Percentiles rank a stretch among this genome's conserved stretches.
phyloP scores from a whole-genome alignment of 192 early-diverging fungal genomes.

The Backusella sp. region DNA sequence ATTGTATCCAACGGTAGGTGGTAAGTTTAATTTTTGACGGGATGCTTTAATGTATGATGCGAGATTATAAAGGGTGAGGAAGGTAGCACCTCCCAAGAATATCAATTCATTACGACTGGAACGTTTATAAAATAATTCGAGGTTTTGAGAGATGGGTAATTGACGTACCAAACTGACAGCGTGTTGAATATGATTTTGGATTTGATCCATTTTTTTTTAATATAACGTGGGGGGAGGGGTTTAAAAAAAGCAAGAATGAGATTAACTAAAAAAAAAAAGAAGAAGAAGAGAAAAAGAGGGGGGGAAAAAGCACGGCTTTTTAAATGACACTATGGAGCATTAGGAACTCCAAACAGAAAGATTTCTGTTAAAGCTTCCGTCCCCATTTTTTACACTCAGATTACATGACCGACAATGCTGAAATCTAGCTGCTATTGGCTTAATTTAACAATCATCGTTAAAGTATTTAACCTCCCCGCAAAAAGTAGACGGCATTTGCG shows the following conservation, averaged over 20 bases:
- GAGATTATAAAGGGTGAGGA: constrained; percentile 15
- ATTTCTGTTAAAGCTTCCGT: not conserved
- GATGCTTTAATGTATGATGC: constrained; percentile 4
- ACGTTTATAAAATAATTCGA: not conserved
- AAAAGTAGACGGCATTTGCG: not conserved
- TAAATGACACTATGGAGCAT: not conserved
- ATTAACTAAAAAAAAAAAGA: not conserved
- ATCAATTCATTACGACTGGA: constrained; percentile 8
- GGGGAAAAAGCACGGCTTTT: not conserved
- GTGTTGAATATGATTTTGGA: constrained; percentile 9
- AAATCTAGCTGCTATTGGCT: not conserved
- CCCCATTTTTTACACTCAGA: not conserved
- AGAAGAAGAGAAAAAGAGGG: not conserved
- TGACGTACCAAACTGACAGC: not conserved
- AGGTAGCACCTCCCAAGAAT: not conserved
- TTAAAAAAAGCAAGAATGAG: not conserved
- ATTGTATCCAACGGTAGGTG: constrained; percentile 21
- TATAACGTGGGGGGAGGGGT: not conserved
- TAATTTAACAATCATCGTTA: not conserved
- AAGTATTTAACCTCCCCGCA: not conserved
- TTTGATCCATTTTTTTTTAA: not conserved
- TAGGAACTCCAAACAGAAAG: constrained; percentile 1
- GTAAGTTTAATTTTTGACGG: constrained; percentile 8
- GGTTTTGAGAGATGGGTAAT: constrained; percentile 1
- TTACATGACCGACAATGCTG: not conserved